These are phyloP conservation scores for Castanea crenata DNA, from an alignment of 306 rosid species.

Conservation along the genomic window DNA sequence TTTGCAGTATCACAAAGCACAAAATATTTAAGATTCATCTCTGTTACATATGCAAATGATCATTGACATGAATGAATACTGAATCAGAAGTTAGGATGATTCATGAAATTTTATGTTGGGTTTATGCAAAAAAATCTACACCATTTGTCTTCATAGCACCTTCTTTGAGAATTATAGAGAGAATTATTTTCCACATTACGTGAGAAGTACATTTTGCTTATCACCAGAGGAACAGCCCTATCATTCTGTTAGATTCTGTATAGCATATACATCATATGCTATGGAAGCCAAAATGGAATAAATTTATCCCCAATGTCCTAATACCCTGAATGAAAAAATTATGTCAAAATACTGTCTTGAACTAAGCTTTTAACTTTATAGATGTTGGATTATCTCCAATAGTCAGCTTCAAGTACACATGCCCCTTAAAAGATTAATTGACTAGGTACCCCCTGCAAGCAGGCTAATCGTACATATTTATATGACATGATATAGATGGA, in stretches of 20 bases:
- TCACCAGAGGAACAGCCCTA: neutral
- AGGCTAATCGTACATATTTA: neutral
- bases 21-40: neutral
- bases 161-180: neutral
- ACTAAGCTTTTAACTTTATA: neutral
- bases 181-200: neutral
- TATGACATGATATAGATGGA: neutral
- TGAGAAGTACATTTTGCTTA: neutral
- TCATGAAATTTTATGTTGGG: neutral
- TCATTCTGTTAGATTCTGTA: neutral
- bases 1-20: constrained; percentile 4
- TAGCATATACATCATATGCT: neutral
- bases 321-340: neutral
- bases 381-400: neutral
- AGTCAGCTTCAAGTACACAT: neutral
- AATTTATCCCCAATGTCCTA: neutral
- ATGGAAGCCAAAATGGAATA: neutral
- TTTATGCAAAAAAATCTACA: neutral
- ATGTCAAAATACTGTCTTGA: neutral
- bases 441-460: neutral
- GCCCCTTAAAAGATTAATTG: neutral
- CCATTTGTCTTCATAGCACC: neutral
- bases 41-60: neutral
- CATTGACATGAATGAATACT: neutral
- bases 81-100: neutral